Base-by-base conservation (phyloP, 1,284 basidiomycete genomes). In the Athelia sp. region DNA sequence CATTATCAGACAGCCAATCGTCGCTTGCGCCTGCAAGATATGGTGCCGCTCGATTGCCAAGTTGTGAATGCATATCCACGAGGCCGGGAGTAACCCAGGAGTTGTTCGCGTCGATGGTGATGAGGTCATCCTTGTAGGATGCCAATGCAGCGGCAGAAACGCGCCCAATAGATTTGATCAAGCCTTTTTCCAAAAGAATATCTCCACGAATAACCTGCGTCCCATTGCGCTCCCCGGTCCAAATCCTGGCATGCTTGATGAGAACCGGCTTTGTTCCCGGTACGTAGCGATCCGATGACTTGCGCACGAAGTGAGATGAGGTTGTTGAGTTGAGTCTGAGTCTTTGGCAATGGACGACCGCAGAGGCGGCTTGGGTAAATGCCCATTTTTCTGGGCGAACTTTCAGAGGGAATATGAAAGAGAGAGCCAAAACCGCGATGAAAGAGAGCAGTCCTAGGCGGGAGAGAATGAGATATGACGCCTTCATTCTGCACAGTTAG, bases 241-340 rank as follows among this genome's bases (percentile, higher is more conserved):
- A 91, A n/a, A 94, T 73, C 3, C 79, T 84, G 1, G 82, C 90
- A 59, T 93, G 91, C 58, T 72, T 74, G 54, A 94, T 76, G 47
- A 87, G 69, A 4, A 79, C 74, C 1, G 82, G 63, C 1, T 64
- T 64, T 0, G 85, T 84, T 1, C 81, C 82, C 0, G 66, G 60
- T 14, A 81, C 86, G 54, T 74, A 88, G 24, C 90, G 74, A 59
- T 93, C 91, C 4, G 80, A 88, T 8, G 10, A 6, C 18, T 10
- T 26, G 43, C 43, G 43, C 10, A 8, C 43, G 19, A 15, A 22
- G 22, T 8, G 23, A 9, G 19, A 4, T 4, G 43, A 22, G 18
- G n/a, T 22, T 8, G 43, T 22, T 44, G 26, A 29, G 13, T 44
- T 44, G 36, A 6, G 8, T 21, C 6, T 9, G 15, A 40, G 36